Percentiles rank a stretch among this genome's conserved stretches.
phyloP scores from a whole-genome alignment of 2,329 filamentous ascomycete genomes.

The Tricladium varicosporioides region DNA sequence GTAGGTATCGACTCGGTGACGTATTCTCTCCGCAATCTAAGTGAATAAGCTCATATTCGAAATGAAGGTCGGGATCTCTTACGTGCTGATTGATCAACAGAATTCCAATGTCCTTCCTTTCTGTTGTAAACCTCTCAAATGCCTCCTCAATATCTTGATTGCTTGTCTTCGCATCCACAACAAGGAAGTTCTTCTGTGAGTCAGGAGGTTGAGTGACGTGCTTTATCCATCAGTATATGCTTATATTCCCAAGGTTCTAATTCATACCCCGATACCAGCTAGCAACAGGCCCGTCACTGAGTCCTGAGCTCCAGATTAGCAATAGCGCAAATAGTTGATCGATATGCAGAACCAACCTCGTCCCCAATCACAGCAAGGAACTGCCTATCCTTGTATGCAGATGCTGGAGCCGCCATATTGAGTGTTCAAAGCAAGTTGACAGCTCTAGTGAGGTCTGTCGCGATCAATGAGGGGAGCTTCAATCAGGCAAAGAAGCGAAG shows the following conservation, averaged over 20 bases:
- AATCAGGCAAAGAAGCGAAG: background rate
- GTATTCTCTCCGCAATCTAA: constrained; percentile 90
- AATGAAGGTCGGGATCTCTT: constrained; percentile 29
- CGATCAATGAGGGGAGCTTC: constrained; percentile 7
- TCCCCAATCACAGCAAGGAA: constrained; percentile 98
- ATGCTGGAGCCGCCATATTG: constrained; percentile 57
- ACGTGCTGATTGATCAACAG: constrained; percentile 98
- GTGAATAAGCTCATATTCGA: constrained; percentile 1
- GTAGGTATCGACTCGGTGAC: constrained; percentile 85
- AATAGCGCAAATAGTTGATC: background rate
- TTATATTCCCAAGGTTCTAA: background rate
- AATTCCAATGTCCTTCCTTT: constrained; percentile 96
- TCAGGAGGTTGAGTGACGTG: constrained; percentile 89
- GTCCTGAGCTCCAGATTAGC: constrained; percentile 57
- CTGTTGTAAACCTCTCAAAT: constrained; percentile 83
- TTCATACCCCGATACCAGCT: constrained; percentile 85
- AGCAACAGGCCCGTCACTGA: constrained; percentile 94
- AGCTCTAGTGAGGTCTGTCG: background rate
- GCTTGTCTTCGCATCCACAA: constrained; percentile 93
- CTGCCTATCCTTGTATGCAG: constrained; percentile 78
- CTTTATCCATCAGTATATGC: constrained; percentile 45
- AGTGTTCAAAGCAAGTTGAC: constrained; percentile 1
- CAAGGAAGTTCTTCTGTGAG: constrained; percentile 94
- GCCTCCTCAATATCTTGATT: constrained; percentile 82
- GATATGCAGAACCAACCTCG: constrained; percentile 57